phyloP scores from a whole-genome alignment of 1,284 basidiomycete genomes.

The Veloporphyrellus conicus region DNA sequence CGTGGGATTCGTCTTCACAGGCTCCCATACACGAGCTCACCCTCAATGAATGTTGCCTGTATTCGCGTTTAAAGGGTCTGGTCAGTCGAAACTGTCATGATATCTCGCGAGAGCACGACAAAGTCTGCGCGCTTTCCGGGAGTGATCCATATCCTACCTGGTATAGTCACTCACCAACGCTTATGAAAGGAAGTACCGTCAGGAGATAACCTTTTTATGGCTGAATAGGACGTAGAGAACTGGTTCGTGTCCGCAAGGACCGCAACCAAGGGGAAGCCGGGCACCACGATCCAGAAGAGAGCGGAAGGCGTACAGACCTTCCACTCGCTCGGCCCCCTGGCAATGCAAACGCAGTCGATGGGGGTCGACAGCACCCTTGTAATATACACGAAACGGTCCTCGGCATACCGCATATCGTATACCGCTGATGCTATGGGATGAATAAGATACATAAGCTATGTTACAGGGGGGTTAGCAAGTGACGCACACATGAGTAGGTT shows the following conservation, averaged over 20 bases:
- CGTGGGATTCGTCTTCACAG: constrained; percentile 8
- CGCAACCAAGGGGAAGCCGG: constrained; percentile 73
- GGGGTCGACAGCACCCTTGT: neutral
- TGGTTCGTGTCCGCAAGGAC: constrained; percentile 83
- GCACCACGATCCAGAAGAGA: constrained; percentile 60
- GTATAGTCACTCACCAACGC: constrained; percentile 57
- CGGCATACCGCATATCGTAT: constrained; percentile 95
- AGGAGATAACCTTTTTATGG: constrained; percentile 71
- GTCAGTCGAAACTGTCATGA: constrained; percentile 62
- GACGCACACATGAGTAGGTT: constrained; percentile 83
- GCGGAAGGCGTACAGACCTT: constrained; percentile 83
- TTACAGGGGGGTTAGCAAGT: constrained; percentile 36
- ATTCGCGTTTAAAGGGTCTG: constrained; percentile 69
- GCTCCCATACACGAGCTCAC: constrained; percentile 58
- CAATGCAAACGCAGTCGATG: constrained; percentile 2
- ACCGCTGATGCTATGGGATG: constrained; percentile 70
- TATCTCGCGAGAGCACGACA: constrained; percentile 75
- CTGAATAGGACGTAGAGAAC: constrained; percentile 77
- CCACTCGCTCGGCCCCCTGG: constrained; percentile 82
- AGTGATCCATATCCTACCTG: constrained; percentile 39
- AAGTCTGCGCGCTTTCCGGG: constrained; percentile 82
- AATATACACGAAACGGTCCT: constrained; percentile 65
- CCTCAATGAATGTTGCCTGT: constrained; percentile 76
- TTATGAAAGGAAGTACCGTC: constrained; percentile 80
- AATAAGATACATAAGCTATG: too few relatives aligned